Conservation (phyloP, 1,284 basidiomycete species). For the Sporisorium iseilematis-ciliati region DNA sequence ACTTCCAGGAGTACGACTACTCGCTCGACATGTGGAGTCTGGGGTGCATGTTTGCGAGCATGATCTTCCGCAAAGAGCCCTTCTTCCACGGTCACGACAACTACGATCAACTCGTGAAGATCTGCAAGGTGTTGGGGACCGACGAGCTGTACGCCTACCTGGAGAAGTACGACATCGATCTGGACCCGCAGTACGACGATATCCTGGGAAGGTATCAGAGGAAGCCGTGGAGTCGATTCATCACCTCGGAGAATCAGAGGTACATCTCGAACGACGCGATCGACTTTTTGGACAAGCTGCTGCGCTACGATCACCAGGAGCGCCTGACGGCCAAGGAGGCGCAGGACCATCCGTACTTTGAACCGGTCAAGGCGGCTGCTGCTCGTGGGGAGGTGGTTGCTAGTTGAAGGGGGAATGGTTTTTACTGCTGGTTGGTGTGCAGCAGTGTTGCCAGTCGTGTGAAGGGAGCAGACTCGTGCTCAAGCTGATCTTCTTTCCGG, state of each 20-base stretch:
- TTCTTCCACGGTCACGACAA: conserved; percentile 99
- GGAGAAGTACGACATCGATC: conserved; percentile 77
- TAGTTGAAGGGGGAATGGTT: conserved; percentile 7
- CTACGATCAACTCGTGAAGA: conserved; percentile 98
- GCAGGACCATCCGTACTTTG: conserved; percentile 67
- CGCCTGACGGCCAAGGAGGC: conserved; percentile 82
- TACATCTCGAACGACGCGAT: conserved; percentile 84
- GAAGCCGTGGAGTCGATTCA: conserved; percentile 79
- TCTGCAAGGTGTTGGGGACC: conserved; percentile 95
- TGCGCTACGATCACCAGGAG: conserved; percentile 97
- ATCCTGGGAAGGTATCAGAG: conserved; percentile 77
- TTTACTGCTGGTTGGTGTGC: neutral
- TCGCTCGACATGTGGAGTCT: conserved; percentile 93
- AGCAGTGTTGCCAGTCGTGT: neutral
- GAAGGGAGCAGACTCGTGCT: neutral
- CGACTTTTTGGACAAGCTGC: conserved; percentile 93
- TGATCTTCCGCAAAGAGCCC: conserved; percentile 99
- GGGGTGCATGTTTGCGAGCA: conserved; percentile 87
- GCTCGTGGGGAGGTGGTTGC: conserved; percentile 51
- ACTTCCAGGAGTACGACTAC: conserved; percentile 98
- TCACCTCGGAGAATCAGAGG: conserved; percentile 83
- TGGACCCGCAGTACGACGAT: conserved; percentile 70
- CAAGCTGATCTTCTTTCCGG: neutral
- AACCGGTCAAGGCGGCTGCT: conserved; percentile 55
- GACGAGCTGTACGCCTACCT: conserved; percentile 85